A percentile compares a stretch with the other conserved stretches of the same genome.
Evolutionary conservation across 1,284 basidiomycete species (phyloP).

Genomic region (Cutaneotrichosporon dermatis): DNA sequence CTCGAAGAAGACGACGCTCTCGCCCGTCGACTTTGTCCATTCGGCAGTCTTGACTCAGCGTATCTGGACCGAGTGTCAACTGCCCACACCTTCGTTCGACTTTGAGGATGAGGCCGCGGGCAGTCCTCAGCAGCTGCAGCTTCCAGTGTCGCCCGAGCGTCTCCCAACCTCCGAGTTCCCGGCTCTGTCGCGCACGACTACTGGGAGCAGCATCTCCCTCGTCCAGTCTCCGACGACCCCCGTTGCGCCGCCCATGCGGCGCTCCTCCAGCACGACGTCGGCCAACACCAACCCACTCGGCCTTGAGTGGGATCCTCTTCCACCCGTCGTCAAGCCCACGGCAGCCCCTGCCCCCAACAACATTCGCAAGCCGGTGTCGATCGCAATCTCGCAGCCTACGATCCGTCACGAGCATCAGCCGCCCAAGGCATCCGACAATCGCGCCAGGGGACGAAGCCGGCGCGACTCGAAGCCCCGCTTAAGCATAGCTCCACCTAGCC

Average conservation of each 20-base stretch:
- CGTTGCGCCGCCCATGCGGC: slow-evolving; percentile 2
- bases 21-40: slow-evolving; percentile 24
- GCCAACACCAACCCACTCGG: slow-evolving; percentile 10
- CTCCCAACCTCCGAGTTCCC: slow-evolving; percentile 11
- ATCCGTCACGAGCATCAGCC: too few relatives aligned
- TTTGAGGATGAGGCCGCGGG: slow-evolving; percentile 6
- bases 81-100: slow-evolving; percentile 9
- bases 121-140: slow-evolving; percentile 10
- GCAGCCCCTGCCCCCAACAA: too few relatives aligned
- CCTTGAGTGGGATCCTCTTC: slow-evolving; percentile 15
- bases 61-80: slow-evolving; percentile 25
- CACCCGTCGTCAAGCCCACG: not conserved
- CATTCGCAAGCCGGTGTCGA: too few relatives aligned
- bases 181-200: slow-evolving; percentile 16
- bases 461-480: not conserved
- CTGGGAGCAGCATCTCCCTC: slow-evolving; percentile 11
- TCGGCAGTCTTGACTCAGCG: slow-evolving; percentile 14
- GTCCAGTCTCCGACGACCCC: slow-evolving; percentile 2
- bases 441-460: not conserved
- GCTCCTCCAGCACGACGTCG: slow-evolving; percentile 6
- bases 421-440: not conserved
- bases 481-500: not conserved
- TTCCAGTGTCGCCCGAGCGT: slow-evolving; percentile 14
- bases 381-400: too few relatives aligned
- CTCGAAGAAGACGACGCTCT: slow-evolving; percentile 19